These are phyloP conservation scores for Tetrahymena thermophila DNA, from an alignment of 73 alveolate genomes.

Conservation along the genomic window DNA sequence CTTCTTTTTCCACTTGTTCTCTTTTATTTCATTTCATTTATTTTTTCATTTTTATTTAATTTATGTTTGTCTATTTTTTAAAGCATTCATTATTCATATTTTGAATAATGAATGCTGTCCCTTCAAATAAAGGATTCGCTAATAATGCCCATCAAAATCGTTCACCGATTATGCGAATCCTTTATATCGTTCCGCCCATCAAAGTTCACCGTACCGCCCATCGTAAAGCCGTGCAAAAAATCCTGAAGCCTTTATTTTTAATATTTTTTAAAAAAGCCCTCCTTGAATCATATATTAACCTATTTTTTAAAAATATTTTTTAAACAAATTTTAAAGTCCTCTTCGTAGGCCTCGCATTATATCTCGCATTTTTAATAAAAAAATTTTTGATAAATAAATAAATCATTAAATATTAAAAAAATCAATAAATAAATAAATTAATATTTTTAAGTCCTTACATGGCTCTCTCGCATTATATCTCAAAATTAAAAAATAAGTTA, in stretches of 20 bases:
- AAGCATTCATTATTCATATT: background rate
- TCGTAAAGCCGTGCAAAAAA: background rate
- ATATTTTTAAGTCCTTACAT: background rate
- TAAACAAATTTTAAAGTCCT: background rate
- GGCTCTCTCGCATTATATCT: conserved; percentile 2
- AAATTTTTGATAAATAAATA: background rate
- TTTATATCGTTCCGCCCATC: background rate
- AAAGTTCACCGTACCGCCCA: background rate
- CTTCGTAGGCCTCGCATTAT: background rate
- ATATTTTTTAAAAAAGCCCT: background rate
- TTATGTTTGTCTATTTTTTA: background rate
- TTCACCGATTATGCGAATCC: conserved; percentile 4
- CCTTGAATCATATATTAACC: background rate
- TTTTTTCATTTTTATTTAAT: background rate
- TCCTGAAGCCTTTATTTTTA: background rate
- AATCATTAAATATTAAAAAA: background rate
- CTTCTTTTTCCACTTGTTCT: background rate
- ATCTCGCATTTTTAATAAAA: background rate
- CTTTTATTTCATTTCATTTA: background rate
- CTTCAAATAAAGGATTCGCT: background rate
- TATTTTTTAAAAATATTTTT: background rate
- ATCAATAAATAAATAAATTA: background rate
- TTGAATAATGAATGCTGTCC: background rate
- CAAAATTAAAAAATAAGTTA: background rate
- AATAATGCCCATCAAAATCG: background rate